Conservation (phyloP, 108 stramenopile genomes). For the Cyclotella cryptica region DNA sequence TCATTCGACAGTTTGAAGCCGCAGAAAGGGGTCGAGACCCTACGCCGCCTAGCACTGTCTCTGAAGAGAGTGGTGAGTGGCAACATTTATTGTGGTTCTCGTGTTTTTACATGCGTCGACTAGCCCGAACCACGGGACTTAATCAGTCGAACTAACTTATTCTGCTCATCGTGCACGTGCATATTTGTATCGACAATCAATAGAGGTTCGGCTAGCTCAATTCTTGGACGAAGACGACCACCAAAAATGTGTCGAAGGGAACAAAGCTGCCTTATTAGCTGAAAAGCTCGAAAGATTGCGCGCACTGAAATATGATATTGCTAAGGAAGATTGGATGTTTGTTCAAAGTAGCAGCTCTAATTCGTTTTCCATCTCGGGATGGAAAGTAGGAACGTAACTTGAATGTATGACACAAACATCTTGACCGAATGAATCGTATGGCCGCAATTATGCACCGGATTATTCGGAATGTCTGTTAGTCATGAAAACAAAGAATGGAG, state of each 20-base stretch:
- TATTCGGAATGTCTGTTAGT: too few relatives aligned
- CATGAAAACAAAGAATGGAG: too few relatives aligned
- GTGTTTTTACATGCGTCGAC: background rate
- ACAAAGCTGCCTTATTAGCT: slow-evolving; percentile 57
- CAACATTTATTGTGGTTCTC: background rate
- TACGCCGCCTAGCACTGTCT: background rate
- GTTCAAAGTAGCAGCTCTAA: slow-evolving; percentile 7
- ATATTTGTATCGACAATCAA: background rate
- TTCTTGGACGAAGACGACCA: slow-evolving; percentile 75
- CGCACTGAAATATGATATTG: slow-evolving; percentile 60
- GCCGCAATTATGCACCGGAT: too few relatives aligned
- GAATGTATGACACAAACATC: too few relatives aligned
- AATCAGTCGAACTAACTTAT: background rate
- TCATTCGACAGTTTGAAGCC: background rate
- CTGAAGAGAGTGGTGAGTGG: slow-evolving; percentile 16
- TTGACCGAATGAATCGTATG: too few relatives aligned
- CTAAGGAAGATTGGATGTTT: slow-evolving; percentile 69
- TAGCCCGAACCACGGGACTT: too few relatives aligned
- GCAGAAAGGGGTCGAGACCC: background rate
- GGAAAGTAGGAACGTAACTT: background rate
- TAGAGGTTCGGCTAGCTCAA: slow-evolving; percentile 47
- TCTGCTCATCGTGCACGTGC: background rate
- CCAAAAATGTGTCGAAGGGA: slow-evolving; percentile 65
- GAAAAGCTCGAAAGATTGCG: slow-evolving; percentile 70
- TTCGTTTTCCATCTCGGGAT: background rate